Percentiles rank a stretch among this genome's conserved stretches.
Conservation (phyloP, 768 basidiomycete species). For the Naganishia onofrii region DNA sequence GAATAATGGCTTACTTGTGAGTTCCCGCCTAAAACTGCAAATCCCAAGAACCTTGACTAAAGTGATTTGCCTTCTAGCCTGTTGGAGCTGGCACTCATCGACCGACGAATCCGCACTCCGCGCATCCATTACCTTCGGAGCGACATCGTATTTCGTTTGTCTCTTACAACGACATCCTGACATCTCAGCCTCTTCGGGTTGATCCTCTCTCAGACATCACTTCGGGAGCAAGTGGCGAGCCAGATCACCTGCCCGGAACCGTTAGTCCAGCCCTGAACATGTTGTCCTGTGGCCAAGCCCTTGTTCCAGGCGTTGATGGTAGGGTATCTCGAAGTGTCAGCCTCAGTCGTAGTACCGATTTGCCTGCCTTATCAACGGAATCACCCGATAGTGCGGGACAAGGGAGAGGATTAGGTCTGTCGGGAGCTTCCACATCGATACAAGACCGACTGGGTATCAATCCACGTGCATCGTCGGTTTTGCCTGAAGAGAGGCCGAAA, state of each 20-base stretch:
- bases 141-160: conserved; percentile 65
- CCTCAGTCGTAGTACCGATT: not conserved
- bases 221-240: conserved; percentile 56
- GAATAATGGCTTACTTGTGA: not conserved
- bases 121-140: conserved; percentile 30
- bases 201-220: conserved; percentile 73
- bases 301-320: not conserved
- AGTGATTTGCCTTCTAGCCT: not conserved
- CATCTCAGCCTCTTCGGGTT: conserved; percentile 70
- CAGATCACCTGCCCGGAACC: conserved; percentile 65
- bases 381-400: not conserved
- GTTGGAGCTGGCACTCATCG: not conserved
- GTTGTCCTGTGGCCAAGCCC: not conserved
- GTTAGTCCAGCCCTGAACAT: conserved; percentile 5
- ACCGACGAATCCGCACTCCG: not conserved
- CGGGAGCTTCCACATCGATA: conserved; percentile 5
- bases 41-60: not conserved
- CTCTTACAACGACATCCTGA: conserved; percentile 79
- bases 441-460: conserved; percentile 19
- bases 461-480: not conserved
- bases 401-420: too few relatives aligned
- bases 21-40: not conserved
- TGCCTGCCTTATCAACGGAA: not conserved
- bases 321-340: conserved; percentile 14
- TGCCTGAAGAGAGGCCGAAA: not conserved